Evolutionary conservation across 2,329 filamentous ascomycete species (phyloP), one percentile per base, ranked within the genome.

Genomic region (Ophiocordyceps australis): DNA sequence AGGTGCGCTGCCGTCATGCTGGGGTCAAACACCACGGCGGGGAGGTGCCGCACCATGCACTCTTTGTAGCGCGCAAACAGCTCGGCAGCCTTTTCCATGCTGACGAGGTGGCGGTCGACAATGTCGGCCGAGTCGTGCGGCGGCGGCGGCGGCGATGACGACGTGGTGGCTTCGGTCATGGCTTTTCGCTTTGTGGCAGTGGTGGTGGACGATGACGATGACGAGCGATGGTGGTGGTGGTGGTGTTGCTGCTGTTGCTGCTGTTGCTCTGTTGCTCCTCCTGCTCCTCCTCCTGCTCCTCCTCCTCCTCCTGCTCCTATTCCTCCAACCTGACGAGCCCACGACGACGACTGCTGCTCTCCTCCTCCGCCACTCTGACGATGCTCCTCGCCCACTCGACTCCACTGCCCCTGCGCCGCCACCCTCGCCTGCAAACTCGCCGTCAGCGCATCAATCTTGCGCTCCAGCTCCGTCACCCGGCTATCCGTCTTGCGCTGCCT

Each of bases 401-500:
- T 20, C 8, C n/a, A 9, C 20, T 12, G 15, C 14, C n/a, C 12
- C 14, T 23, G 27, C 6, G 15, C 35, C 10, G 39, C 31, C n/a
- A 34, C 42, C 17, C 49, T 39, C 7, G 77, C 70, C 23, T 81
- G 74, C 35, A 93, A 46, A 19, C 72, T 82, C 6, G 81, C 79
- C 7, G 80, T 92, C 44, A 93, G 47, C 7, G 77, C 79, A 55
- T 93, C 82, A 35, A 93, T 86, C 56, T 91, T 91, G 59, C 76
- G 82, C 57, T 93, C 83, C 26, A 94, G 60, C 55, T 93, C 83
- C 7, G 82, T 77, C 9, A 94, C 83, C 26, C 82, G 65, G 36
- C 72, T 86, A 46, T 92, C 85, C 28, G 80, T 83, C 59, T 92
- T 92, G 59, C 86, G 92, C 55, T 86, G 80, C 23, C 83, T 64